Percentiles rank a stretch among this genome's conserved stretches.
Evolutionary conservation across 352 stramenopile species (phyloP).

Genomic region (Phytopythium cucurbitacearum): DNA sequence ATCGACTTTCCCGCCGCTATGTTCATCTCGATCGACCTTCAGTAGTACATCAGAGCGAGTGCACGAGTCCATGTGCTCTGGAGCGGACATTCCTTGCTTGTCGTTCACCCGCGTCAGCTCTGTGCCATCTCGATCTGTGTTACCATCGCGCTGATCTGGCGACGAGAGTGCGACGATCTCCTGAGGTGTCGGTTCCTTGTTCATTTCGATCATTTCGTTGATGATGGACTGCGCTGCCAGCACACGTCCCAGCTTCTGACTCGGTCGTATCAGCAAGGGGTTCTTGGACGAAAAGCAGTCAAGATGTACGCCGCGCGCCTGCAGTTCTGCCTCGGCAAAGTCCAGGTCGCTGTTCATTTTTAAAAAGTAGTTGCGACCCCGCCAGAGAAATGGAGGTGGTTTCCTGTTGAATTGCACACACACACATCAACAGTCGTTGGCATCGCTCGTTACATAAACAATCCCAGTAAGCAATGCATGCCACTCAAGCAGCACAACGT

Average conservation of each 20-base stretch:
- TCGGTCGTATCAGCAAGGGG: slow-evolving; percentile 56
- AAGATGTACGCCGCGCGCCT: slow-evolving; percentile 41
- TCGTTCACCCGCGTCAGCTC: too few relatives aligned
- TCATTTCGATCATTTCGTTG: slow-evolving; percentile 58
- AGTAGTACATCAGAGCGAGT: too few relatives aligned
- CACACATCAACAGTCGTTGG: too few relatives aligned
- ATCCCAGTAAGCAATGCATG: neutral
- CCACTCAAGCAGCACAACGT: slow-evolving; percentile 12
- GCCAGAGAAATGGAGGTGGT: slow-evolving; percentile 67
- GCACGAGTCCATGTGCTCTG: too few relatives aligned
- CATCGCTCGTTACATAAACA: too few relatives aligned
- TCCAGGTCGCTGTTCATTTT: slow-evolving; percentile 71
- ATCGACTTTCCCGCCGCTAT: too few relatives aligned
- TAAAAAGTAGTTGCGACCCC: slow-evolving; percentile 67
- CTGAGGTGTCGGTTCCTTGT: slow-evolving; percentile 24
- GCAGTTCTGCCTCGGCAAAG: slow-evolving; percentile 54
- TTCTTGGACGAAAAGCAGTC: slow-evolving; percentile 55
- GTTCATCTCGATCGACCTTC: too few relatives aligned
- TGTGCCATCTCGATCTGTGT: too few relatives aligned
- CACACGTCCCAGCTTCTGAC: slow-evolving; percentile 69
- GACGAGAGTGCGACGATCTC: slow-evolving; percentile 15
- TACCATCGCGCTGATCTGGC: neutral
- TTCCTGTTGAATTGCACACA: slow-evolving; percentile 20
- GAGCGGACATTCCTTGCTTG: too few relatives aligned
- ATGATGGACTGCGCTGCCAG: slow-evolving; percentile 72